Evolutionary conservation across 75 land plant genomes (phyloP), one percentile per base, ranked within the genome.

Genomic region (Cupressus sempervirens): DNA sequence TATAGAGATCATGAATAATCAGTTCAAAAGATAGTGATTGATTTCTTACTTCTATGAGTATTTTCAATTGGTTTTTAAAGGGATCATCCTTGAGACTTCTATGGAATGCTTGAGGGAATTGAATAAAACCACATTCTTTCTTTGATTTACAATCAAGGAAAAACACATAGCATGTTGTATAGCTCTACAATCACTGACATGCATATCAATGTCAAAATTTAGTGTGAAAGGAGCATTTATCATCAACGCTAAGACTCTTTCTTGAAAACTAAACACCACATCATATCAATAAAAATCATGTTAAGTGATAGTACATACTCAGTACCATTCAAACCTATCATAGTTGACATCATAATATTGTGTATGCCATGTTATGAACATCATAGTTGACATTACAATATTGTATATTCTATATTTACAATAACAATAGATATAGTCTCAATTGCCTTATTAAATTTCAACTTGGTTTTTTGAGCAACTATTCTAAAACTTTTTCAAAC

Each of bases 201-300:
- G 86, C 88, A 88, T 86, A 75, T 92, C 93, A 54, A 89, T 89
- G 86, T 92, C 93, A 43, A 92, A 84, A 46, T 92, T 92, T 18
- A 92, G 85, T 83, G 89, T 87, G 68, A 77, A 87, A 14, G 93
- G 92, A 1, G 92, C 90, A 76, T 92, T 92, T 23, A 92, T 92
- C 90, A 88, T 84, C 82, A 88, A 86, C 43, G 41, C 81, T 0
- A 93, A 93, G 0, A 93, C 93, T 75, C 93, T 84, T 20, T 83
- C 76, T 93, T 93, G 84, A 36, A 41, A 85, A 80, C 7, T 20
- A 13, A 84, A 16, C 32, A 14, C 11, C 32, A 14, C 11, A 29
- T 67, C 11, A 23, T 10, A 38, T 26, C 45, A 16, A 30, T 46
- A 16, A 48, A n/a, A 9, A 1, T 65, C 68, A 80, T 80, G 18